Evolutionary conservation across 768 basidiomycete species (phyloP), one percentile per base, ranked within the genome.

Genomic region (Tricholoma sp.): DNA sequence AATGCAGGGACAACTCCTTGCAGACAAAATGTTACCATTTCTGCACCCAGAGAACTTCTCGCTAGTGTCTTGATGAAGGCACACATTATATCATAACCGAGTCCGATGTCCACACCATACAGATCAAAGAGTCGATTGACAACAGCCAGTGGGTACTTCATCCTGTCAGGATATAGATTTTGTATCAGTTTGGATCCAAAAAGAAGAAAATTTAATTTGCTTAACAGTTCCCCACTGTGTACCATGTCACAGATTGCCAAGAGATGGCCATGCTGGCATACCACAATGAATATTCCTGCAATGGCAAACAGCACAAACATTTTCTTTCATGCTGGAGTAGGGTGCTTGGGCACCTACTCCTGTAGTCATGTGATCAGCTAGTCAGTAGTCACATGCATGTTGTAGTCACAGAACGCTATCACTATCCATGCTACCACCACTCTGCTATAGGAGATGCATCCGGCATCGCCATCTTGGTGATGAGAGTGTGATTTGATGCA

Each of bases 61-160:
- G 27, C 47, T 10, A 73, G 54, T 2, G 67, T 71, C 14, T 39
- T 59, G 22, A 56, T 41, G 50, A 69, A 69, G 22, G 55, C 56
- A 54, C 72, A 73, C 2, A 66, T 64, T 21, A 72, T 71, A 45
- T 73, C 69, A 43, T 66, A 72, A 1, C 71, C 71, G 5, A 62
- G 61, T 2, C 61, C 59, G 10, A 69, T 49, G 21, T 56, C 31
- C 7, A 29, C 9, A 11, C 67, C 65, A 53, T 66, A 65, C 5
- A 55, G 58, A 8, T 68, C 54, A 11, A 67, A 60, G 9, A 70
- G 56, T 24, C 51, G 31, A 12, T 64, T 59, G 12, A 63, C 50
- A 8, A 64, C 57, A 6, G 71, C 69, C 7, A 72, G 56, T 0
- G 63, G 60, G 54, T 71, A 71, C 47, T 70, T 70, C 2, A 67